phyloP scores from a whole-genome alignment of 495 filamentous ascomycete species.

The Cercophora sp. region DNA sequence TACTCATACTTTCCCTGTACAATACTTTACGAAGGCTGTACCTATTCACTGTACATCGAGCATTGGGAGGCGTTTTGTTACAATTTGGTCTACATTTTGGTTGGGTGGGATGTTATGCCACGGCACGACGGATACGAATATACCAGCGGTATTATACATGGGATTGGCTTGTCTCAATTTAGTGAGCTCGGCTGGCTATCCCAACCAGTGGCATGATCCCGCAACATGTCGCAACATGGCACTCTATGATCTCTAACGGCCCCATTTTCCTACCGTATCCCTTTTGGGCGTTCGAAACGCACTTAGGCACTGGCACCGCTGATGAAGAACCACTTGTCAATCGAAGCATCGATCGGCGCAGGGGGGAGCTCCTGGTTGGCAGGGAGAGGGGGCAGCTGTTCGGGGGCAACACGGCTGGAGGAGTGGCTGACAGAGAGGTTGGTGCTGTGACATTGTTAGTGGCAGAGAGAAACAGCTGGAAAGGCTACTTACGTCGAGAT shows the following conservation, averaged over 20 bases:
- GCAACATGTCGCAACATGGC: no score
- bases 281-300: no score
- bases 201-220: no score
- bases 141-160: not conserved
- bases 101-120: not conserved
- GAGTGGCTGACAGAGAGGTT: constrained; percentile 74
- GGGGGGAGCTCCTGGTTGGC: constrained; percentile 70
- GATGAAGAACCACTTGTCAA: constrained; percentile 99
- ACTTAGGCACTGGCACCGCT: constrained; percentile 85
- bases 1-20: no score
- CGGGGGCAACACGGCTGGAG: constrained; percentile 56
- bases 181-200: no score
- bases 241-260: no score
- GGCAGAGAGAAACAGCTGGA: not conserved
- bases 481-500: constrained; percentile 74
- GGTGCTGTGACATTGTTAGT: constrained; percentile 48
- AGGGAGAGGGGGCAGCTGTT: constrained; percentile 67
- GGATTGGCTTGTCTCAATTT: no score
- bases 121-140: not conserved
- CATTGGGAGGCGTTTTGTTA: constrained; percentile 19
- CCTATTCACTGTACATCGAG: constrained; percentile 1
- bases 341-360: constrained; percentile 89
- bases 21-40: not conserved
- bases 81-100: no score
- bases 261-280: not conserved